Evolutionary conservation across 2,329 filamentous ascomycete species (phyloP), one percentile per base, ranked within the genome.

Genomic region (Diplodia scrobiculata): DNA sequence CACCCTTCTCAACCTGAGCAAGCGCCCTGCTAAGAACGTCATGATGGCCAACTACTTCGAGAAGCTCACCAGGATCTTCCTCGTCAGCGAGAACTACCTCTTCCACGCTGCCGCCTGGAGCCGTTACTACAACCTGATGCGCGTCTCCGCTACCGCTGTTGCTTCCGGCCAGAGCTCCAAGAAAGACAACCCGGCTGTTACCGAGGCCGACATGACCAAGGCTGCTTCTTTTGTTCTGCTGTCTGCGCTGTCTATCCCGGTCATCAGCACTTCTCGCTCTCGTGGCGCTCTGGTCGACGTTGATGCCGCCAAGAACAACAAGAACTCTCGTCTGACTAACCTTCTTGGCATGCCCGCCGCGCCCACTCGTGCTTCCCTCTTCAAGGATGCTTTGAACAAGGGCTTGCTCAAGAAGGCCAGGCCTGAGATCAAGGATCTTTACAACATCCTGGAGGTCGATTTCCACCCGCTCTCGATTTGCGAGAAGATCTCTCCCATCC

Each of bases 11-110:
- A 98, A 90, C 83, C 86, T 98, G 72, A 98, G 94, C 89, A 98
- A 98, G 87, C 91, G 95, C 66, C 93, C 93, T 47, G 90, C 95
- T 65, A 98, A 98, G 89, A 97, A 97, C 78, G 85, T 97, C 77
- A 98, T 99, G 95, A 99, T 99, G 95, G 95, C 95, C 81, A 99
- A 98, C 84, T 99, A 99, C 86, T 99, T 98, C 81, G 95, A 99
- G 85, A 98, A 98, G 83, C 88, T 99, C 67, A 97, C 95, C 48
- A 89, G 93, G 70, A 99, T 99, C 79, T 99, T 99, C 86, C 87
- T 99, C 69, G 95, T 98, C 71, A 96, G 94, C 79, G 95, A 98
- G 82, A 99, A 99, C 84, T 98, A 98, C 79, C 88, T 99, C 53
- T 99, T 99, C 88, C 95, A 99, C 77, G 95, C 95, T 72, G 95